These are phyloP conservation scores for Alternaria hordeiaustralica DNA, from an alignment of 2,329 filamentous ascomycete species.

Conservation along the genomic window DNA sequence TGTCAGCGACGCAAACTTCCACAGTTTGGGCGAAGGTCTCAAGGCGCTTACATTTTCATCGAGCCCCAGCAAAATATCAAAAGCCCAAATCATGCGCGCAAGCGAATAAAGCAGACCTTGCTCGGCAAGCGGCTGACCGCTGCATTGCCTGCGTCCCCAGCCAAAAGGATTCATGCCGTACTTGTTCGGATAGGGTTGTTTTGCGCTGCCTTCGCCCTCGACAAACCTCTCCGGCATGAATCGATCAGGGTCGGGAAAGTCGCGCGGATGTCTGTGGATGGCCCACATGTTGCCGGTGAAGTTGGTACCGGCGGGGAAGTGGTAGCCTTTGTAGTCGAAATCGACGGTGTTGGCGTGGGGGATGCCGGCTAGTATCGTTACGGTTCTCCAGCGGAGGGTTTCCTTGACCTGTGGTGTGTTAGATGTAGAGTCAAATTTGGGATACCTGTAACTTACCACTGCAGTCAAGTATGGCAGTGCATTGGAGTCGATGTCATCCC, in stretches of 20 bases:
- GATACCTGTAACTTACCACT: not conserved
- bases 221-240: not conserved
- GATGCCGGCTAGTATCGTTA: not conserved
- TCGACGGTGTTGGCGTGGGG: not conserved
- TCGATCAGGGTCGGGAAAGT: not conserved
- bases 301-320: not conserved
- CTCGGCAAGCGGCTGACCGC: not conserved
- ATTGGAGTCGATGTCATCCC: not conserved
- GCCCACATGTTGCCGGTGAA: not conserved
- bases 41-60: not conserved
- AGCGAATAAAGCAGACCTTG: not conserved
- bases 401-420: not conserved
- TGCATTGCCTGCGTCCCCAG: not conserved
- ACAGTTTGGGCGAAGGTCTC: not conserved
- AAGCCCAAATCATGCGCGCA: not conserved
- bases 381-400: not conserved
- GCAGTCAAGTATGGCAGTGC: not conserved
- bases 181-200: not conserved
- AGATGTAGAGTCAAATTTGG: too few species aligned
- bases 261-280: not conserved
- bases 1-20: accelerated
- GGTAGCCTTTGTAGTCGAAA: not conserved
- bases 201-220: not conserved
- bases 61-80: not conserved
- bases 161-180: not conserved